phyloP scores from a whole-genome alignment of 208 protist genomes.

The Trypanosoma boissoni region DNA sequence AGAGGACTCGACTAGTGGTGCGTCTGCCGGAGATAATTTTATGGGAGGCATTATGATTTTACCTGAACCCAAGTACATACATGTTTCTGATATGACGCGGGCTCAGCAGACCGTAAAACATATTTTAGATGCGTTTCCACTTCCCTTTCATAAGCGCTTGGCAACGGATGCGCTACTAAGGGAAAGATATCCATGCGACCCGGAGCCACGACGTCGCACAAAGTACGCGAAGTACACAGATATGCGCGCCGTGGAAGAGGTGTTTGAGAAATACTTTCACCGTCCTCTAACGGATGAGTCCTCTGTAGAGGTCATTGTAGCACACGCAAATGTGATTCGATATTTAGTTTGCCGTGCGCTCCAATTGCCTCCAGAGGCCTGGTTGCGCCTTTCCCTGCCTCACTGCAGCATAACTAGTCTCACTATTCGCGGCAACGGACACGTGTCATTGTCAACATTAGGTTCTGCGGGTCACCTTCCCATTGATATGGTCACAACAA shows the following conservation, averaged over 20 bases:
- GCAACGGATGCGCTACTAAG: constrained; percentile 40
- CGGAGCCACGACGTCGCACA: constrained; percentile 27
- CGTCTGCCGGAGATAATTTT: constrained; percentile 7
- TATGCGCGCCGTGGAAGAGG: constrained; percentile 40
- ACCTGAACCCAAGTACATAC: constrained; percentile 28
- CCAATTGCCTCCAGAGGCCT: constrained; percentile 79
- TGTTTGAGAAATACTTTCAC: constrained; percentile 70
- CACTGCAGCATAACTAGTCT: constrained; percentile 73
- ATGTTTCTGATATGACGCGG: constrained; percentile 61
- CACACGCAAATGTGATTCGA: constrained; percentile 85
- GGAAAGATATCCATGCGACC: constrained; percentile 62
- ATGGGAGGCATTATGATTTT: constrained; percentile 30
- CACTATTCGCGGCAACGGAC: constrained; percentile 46
- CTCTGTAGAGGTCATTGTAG: constrained; percentile 70
- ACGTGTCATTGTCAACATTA: constrained; percentile 40
- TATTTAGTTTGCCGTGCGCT: constrained; percentile 82
- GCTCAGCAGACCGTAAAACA: constrained; percentile 58
- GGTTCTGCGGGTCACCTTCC: constrained; percentile 60
- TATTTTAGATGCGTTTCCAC: constrained; percentile 46
- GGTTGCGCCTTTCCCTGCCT: constrained; percentile 66
- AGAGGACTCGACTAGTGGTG: background rate
- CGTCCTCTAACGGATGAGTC: constrained; percentile 39
- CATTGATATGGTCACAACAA: constrained; percentile 42
- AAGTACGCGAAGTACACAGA: constrained; percentile 30
- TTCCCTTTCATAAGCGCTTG: constrained; percentile 19